These are phyloP conservation scores for Suillus lakei DNA, from an alignment of 768 basidiomycete species.

Conservation along the genomic window DNA sequence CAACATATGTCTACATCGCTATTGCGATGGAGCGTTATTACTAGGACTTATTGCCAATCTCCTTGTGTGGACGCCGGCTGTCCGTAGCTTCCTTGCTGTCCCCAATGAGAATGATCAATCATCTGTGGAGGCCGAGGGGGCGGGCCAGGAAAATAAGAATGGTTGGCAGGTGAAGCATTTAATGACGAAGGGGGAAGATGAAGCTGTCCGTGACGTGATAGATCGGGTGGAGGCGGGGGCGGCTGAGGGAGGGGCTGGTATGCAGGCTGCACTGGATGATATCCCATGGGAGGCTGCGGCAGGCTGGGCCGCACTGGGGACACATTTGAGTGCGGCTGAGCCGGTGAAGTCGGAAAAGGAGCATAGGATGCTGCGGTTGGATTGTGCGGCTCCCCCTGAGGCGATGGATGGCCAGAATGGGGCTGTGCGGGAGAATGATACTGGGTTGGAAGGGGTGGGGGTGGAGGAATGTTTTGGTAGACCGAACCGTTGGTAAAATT, in stretches of 20 bases:
- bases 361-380: conserved; percentile 15
- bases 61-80: conserved; percentile 34
- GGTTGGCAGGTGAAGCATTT: conserved; percentile 23
- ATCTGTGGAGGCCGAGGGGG: conserved; percentile 45
- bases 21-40: conserved; percentile 12
- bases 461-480: conserved; percentile 19
- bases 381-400: conserved; percentile 21
- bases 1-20: conserved; percentile 18
- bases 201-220: conserved; percentile 32
- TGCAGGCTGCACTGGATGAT: conserved; percentile 46
- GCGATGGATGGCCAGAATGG: conserved; percentile 27
- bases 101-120: conserved; percentile 10
- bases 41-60: conserved; percentile 28
- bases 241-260: conserved; percentile 41
- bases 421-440: conserved; percentile 35
- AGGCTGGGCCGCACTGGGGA: conserved; percentile 52
- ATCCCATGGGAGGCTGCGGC: conserved; percentile 52
- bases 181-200: conserved; percentile 24
- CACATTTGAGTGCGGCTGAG: conserved; percentile 27
- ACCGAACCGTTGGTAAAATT: conserved; percentile 22
- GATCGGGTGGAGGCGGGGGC: conserved; percentile 34
- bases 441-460: conserved; percentile 34
- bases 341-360: conserved; percentile 33
- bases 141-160: conserved; percentile 43
- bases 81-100: conserved; percentile 32